Percentiles rank a stretch among this genome's conserved stretches.
Evolutionary conservation across 257 asterid species (phyloP).

Genomic region (Galeopsis tetrahit): DNA sequence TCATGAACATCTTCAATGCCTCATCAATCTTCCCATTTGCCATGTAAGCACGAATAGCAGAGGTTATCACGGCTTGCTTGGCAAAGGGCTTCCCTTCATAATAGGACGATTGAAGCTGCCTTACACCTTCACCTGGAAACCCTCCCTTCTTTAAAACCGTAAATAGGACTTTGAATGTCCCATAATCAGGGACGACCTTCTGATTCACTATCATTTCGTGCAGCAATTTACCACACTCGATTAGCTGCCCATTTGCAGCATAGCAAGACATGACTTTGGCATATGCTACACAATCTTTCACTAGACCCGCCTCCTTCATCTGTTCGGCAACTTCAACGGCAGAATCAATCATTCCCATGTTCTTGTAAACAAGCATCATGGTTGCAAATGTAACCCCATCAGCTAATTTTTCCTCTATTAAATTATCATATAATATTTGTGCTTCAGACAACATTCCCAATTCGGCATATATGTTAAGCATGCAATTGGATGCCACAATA

Average conservation of each 20-base stretch:
- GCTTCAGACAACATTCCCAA: constrained; percentile 88
- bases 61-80: constrained; percentile 73
- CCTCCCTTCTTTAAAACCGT: constrained; percentile 78
- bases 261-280: constrained; percentile 85
- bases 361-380: constrained; percentile 82
- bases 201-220: constrained; percentile 68
- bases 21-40: constrained; percentile 67
- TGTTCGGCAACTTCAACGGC: constrained; percentile 81
- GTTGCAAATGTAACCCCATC: constrained; percentile 84
- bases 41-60: constrained; percentile 68
- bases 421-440: constrained; percentile 47
- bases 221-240: constrained; percentile 76
- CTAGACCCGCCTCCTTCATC: constrained; percentile 66
- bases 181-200: constrained; percentile 63
- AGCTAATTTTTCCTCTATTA: constrained; percentile 56
- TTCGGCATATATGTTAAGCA: constrained; percentile 79
- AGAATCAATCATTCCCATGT: constrained; percentile 87
- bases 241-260: constrained; percentile 63
- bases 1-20: constrained; percentile 81
- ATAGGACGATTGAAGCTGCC: constrained; percentile 65
- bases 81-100: constrained; percentile 69
- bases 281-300: constrained; percentile 63
- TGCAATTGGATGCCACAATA: constrained; percentile 82
- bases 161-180: constrained; percentile 74
- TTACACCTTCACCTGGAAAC: constrained; percentile 60